Base-by-base conservation (phyloP, 768 basidiomycete species). In the Pisolithus microcarpus region DNA sequence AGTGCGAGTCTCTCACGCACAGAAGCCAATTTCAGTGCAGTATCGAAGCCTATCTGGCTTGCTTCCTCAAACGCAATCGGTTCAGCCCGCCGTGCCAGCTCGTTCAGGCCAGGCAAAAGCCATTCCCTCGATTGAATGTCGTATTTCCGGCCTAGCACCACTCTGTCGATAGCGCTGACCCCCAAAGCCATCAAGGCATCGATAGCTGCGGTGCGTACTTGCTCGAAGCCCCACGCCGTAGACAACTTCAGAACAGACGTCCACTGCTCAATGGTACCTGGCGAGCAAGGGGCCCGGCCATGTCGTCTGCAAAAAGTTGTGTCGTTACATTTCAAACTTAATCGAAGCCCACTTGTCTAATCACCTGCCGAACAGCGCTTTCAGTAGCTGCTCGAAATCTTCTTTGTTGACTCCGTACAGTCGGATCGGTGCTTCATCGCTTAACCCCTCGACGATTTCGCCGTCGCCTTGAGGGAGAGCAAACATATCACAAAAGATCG, bases 11-110 rank as follows among this genome's bases (percentile, higher is more conserved):
- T 51, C 47, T 51, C 50, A 31, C 46, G 50, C 15, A 49, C 7
- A 21, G 46, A 34, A 19, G 46, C 50, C 7, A 51, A 37, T 28
- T 51, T 51, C 21, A 49, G 28, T 6, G 50, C 47, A 24, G 31
- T 49, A 18, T 51, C 50, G 15, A 51, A 6, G 9, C 50, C 50
- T n/a, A 51, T 34, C 26, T 36, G 46, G 31, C 2, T 36, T 18
- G 48, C 50, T 36, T 51, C 50, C 18, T 51, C 50, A 9, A 23
- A 24, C 10, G 30, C 31, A 5, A 48, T 40, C 6, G 39, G 39
- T 19, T 40, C 39, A 40, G n/a, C 18, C 39, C 39, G 39, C 21
- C n/a, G 39, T 7, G 39, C 39, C 19, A 40, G 39, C 6, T 40
- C 8, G 21, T 40, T 40, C n/a, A 40, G 39, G 11, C 18, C 39